These are phyloP conservation scores for Hyphopichia khmerensis DNA, from an alignment of 1,139 yeast genomes.

Conservation along the genomic window DNA sequence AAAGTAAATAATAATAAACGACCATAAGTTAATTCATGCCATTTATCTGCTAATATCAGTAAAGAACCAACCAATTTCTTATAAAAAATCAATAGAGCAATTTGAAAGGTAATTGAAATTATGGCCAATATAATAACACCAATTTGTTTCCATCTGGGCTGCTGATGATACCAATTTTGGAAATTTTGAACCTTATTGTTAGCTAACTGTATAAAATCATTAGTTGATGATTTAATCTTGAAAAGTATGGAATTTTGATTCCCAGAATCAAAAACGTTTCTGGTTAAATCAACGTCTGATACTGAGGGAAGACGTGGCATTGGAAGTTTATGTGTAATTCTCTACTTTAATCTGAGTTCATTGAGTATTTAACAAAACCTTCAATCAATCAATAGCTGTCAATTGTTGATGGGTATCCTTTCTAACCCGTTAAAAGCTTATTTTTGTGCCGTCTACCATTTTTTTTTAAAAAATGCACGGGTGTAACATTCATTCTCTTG, in stretches of 20 bases:
- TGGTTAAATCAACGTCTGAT: not conserved
- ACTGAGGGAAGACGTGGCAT: constrained; percentile 1
- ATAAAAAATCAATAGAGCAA: constrained; percentile 48
- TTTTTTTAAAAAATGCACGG: too few species aligned
- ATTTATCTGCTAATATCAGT: constrained; percentile 45
- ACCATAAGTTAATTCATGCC: constrained; percentile 50
- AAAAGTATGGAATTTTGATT: not conserved
- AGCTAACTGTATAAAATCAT: not conserved
- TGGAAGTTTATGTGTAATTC: too few species aligned
- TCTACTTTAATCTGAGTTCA: too few species aligned
- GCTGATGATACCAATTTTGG: constrained; percentile 20
- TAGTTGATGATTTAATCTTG: not conserved
- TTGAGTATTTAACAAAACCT: too few species aligned
- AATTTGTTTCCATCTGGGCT: constrained; percentile 14
- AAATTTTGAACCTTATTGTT: not conserved
- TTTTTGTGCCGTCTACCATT: too few species aligned
- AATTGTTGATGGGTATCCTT: too few species aligned
- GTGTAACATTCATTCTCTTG: too few species aligned
- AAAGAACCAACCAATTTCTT: constrained; percentile 41
- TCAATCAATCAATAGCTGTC: too few species aligned
- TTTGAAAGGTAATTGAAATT: constrained; percentile 18
- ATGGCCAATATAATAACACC: constrained; percentile 11
- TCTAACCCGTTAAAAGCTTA: too few species aligned
- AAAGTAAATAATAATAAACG: constrained; percentile 50
- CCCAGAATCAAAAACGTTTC: not conserved